Evolutionary conservation across 2,329 filamentous ascomycete genomes (phyloP).

Genomic region (Pleoardoris graminearum): DNA sequence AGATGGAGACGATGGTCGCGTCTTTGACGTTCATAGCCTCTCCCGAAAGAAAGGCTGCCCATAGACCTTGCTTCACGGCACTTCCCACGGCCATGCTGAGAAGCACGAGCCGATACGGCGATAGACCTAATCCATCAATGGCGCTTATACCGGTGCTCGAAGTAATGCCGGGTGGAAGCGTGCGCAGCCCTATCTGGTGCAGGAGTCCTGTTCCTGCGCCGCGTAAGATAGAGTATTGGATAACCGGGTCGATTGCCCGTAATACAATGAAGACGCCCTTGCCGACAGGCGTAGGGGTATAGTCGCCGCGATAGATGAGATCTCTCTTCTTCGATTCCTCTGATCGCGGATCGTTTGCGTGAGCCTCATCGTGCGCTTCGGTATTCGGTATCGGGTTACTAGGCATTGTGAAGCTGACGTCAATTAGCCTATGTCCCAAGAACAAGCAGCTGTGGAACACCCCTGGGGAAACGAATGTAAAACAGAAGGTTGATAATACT

Average conservation of each 20-base stretch:
- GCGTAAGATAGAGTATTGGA: constrained; percentile 57
- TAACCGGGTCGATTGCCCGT: constrained; percentile 52
- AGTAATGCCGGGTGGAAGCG: constrained; percentile 49
- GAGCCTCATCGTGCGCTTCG: constrained; percentile 6
- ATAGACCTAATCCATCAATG: constrained; percentile 53
- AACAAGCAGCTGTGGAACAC: no score
- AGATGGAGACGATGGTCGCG: constrained; percentile 52
- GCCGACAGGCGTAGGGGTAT: constrained; percentile 46
- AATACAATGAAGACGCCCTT: constrained; percentile 50
- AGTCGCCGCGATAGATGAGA: constrained; percentile 48
- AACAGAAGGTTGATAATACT: no score
- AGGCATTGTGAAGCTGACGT: background rate
- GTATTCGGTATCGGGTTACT: constrained; percentile 3
- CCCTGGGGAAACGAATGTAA: no score
- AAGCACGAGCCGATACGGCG: constrained; percentile 56
- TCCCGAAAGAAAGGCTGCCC: constrained; percentile 52
- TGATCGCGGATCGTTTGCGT: constrained; percentile 32
- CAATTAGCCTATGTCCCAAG: background rate
- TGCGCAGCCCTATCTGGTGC: constrained; percentile 50
- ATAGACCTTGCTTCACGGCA: constrained; percentile 61
- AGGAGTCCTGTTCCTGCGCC: constrained; percentile 50
- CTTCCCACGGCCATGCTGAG: constrained; percentile 58
- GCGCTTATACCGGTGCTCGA: constrained; percentile 44
- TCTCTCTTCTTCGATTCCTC: constrained; percentile 37
- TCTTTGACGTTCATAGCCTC: constrained; percentile 54